Conservation (phyloP, 2,329 filamentous ascomycete genomes). For the Graphilbum ipis-grandicollis region DNA sequence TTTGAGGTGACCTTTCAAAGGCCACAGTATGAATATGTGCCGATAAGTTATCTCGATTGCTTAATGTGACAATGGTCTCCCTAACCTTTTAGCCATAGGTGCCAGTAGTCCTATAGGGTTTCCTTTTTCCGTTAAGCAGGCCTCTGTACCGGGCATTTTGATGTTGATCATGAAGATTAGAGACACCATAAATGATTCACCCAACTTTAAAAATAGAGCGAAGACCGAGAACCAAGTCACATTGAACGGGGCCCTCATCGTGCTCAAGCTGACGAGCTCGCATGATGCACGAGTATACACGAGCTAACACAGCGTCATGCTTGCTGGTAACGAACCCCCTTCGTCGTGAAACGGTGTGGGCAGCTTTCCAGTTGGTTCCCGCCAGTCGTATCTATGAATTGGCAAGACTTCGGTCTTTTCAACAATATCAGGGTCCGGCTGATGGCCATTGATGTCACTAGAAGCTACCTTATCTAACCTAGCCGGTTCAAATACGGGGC, state of each 20-base stretch:
- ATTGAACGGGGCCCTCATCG: constrained; percentile 2
- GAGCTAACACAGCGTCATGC: constrained; percentile 2
- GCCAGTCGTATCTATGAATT: constrained; percentile 3
- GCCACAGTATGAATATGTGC: constrained; percentile 4
- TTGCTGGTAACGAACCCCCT: not conserved
- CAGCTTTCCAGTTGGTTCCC: constrained; percentile 1
- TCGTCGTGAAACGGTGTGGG: not conserved
- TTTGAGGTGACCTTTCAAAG: constrained; percentile 2
- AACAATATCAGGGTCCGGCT: constrained; percentile 1
- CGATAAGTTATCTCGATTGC: not conserved
- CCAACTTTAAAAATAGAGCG: constrained; percentile 2
- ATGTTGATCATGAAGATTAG: constrained; percentile 3
- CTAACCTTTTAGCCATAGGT: constrained; percentile 1
- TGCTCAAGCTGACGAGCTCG: constrained; percentile 1
- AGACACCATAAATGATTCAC: constrained; percentile 1
- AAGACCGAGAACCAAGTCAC: constrained; percentile 2
- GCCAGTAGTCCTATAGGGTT: constrained; percentile 1
- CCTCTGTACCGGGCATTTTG: constrained; percentile 1
- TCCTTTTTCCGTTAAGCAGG: constrained; percentile 1
- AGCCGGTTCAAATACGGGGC: constrained; percentile 1
- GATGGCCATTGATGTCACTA: constrained; percentile 1
- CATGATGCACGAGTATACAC: constrained; percentile 2
- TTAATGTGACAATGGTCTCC: constrained; percentile 1
- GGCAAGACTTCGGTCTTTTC: not conserved
- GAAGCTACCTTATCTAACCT: constrained; percentile 1